Conservation (phyloP, 2,329 filamentous ascomycete species). For the Curvularia lunata region DNA sequence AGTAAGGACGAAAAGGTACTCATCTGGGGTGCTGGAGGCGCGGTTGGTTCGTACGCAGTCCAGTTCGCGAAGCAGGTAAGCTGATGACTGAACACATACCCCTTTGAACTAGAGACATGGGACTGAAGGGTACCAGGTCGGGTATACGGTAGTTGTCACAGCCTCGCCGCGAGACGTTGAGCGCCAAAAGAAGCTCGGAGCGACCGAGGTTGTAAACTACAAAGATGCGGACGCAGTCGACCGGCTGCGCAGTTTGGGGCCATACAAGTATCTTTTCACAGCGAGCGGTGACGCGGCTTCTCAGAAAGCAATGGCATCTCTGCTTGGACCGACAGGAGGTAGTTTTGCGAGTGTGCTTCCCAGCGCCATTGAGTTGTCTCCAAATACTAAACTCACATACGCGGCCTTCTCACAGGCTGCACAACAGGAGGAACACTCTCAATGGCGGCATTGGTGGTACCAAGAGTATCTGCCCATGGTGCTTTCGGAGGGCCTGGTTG, state of each 20-base stretch:
- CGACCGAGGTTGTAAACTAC: slow-evolving; percentile 34
- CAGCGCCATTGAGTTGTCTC: slow-evolving; percentile 28
- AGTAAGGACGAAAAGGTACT: slow-evolving; percentile 32
- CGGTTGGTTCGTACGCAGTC: slow-evolving; percentile 36
- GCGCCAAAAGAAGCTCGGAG: slow-evolving; percentile 33
- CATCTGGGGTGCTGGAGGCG: slow-evolving; percentile 39
- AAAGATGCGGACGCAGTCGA: slow-evolving; percentile 34
- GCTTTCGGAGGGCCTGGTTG: slow-evolving; percentile 27
- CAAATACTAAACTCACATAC: slow-evolving; percentile 34
- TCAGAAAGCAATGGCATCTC: slow-evolving; percentile 32
- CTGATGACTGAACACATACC: background rate
- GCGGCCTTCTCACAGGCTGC: slow-evolving; percentile 36
- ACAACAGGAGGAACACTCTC: slow-evolving; percentile 27
- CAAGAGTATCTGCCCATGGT: slow-evolving; percentile 35
- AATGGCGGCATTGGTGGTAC: slow-evolving; percentile 37
- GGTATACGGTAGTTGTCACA: slow-evolving; percentile 35
- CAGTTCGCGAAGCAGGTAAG: slow-evolving; percentile 36
- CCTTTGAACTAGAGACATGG: background rate
- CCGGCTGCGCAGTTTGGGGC: slow-evolving; percentile 27
- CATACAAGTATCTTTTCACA: slow-evolving; percentile 38
- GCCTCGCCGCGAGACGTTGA: slow-evolving; percentile 32
- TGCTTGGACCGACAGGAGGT: slow-evolving; percentile 30
- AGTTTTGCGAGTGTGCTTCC: slow-evolving; percentile 33
- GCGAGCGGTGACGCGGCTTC: slow-evolving; percentile 35
- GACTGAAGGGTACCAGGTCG: slow-evolving; percentile 22